Evolutionary conservation across 2,329 filamentous ascomycete species (phyloP).

Genomic region (Neurospora crassa): DNA sequence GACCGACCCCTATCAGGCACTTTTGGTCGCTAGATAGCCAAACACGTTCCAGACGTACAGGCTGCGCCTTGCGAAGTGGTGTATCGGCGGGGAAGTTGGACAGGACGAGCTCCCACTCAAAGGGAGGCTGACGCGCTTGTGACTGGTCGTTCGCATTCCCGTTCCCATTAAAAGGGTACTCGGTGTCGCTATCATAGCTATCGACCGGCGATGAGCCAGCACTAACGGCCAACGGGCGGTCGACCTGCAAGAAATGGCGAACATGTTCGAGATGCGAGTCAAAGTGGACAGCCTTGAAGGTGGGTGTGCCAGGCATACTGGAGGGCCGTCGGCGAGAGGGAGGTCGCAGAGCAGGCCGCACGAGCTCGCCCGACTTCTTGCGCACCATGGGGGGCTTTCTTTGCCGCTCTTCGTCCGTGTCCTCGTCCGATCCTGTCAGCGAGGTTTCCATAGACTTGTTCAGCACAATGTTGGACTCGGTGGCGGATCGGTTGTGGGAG

Average conservation of each 20-base stretch:
- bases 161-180: constrained; percentile 68
- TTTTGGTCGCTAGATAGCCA: constrained; percentile 85
- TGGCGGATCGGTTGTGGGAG: constrained; percentile 44
- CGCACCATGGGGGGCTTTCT: constrained; percentile 85
- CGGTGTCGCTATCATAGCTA: constrained; percentile 72
- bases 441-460: constrained; percentile 40
- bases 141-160: constrained; percentile 24
- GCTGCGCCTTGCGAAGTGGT: constrained; percentile 49
- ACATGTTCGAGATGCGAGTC: constrained; percentile 95
- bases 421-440: constrained; percentile 48
- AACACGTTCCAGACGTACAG: constrained; percentile 75
- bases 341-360: constrained; percentile 79
- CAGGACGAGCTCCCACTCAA: constrained; percentile 81
- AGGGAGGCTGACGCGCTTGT: constrained; percentile 37
- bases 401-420: constrained; percentile 47
- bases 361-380: constrained; percentile 96
- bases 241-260: constrained; percentile 87
- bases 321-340: constrained; percentile 74
- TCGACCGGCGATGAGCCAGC: constrained; percentile 88
- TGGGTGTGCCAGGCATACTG: constrained; percentile 95
- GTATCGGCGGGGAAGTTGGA: constrained; percentile 71
- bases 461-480: constrained; percentile 41
- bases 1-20: constrained; percentile 73
- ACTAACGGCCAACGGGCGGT: constrained; percentile 91
- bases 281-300: constrained; percentile 98